phyloP scores from a whole-genome alignment of 495 filamentous ascomycete genomes.

The Penicillium riverlandense region DNA sequence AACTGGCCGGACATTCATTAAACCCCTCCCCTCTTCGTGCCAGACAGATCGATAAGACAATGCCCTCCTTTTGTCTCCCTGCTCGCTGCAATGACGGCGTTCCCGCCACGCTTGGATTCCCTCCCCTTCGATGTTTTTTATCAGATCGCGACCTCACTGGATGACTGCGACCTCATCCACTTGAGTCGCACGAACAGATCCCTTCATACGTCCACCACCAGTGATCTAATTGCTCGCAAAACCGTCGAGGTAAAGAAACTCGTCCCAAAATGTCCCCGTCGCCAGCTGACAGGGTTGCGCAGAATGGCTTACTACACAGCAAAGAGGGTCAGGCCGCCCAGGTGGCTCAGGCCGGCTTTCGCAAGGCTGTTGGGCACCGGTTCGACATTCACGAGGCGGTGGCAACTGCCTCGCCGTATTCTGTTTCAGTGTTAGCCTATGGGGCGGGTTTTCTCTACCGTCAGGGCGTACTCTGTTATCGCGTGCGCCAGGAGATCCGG shows the following conservation, averaged over 20 bases:
- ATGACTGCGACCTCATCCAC: conserved; percentile 34
- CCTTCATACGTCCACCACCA: conserved; percentile 46
- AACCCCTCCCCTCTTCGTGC: no score
- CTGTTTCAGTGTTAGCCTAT: conserved; percentile 50
- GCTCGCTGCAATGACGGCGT: conserved; percentile 10
- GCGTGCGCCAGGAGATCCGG: conserved; percentile 49
- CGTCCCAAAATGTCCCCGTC: background rate
- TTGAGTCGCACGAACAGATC: conserved; percentile 44
- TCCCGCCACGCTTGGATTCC: conserved; percentile 23
- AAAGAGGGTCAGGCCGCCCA: conserved; percentile 50
- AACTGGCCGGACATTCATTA: no score
- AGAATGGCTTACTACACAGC: conserved; percentile 50
- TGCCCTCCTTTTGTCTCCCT: background rate
- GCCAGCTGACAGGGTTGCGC: conserved; percentile 3
- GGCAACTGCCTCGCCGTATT: conserved; percentile 55
- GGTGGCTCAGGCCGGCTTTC: conserved; percentile 37
- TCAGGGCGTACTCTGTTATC: conserved; percentile 58
- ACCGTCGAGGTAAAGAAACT: conserved; percentile 45
- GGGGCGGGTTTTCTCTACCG: conserved; percentile 56
- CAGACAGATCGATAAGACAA: background rate
- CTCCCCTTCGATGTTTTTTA: conserved; percentile 61
- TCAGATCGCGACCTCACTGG: conserved; percentile 42
- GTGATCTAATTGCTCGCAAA: conserved; percentile 54
- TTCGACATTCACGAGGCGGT: conserved; percentile 57
- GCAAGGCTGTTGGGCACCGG: conserved; percentile 49